Base-by-base conservation (phyloP, 176 grass and related monocot genomes). In the Lolium rigidum region DNA sequence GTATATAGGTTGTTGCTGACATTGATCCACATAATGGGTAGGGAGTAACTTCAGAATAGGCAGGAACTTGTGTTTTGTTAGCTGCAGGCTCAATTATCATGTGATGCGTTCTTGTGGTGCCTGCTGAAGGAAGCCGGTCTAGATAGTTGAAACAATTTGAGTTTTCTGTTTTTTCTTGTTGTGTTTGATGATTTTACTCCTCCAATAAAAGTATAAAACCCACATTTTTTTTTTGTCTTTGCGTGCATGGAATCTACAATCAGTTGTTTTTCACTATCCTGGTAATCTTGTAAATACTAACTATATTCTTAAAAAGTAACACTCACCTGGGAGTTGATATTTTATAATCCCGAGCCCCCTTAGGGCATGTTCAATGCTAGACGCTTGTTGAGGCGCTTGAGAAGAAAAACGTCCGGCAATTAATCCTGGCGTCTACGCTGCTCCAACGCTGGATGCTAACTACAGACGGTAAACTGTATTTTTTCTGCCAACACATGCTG, bases 101-200 rank as follows among this genome's bases (percentile, higher is more conserved):
- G 52, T 86, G 18, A 76, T 56, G 58, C 9, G 58, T 74, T 68
- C 6, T 25, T 76, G 48, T 81, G 67, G 76, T 80, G 2, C 66
- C 38, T 39, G 48, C 49, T 82, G 50, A 85, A 68, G 12, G 50
- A 61, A 56, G 15, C 16, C 2, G 9, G 10, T 66, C 9, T 51
- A 61, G n/a, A 20, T 70, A 15, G 41, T 46, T 62, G 5, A 70
- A 31, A 10, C 56, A 58, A 26, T 79, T 58, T 38, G 3, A 74
- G 18, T 57, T 47, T 66, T 50, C 47, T 74, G 5, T 84, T 37
- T 79, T 16, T 41, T 88, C 14, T 60, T 88, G 15, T 18, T 39
- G 58, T 52, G 13, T 70, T 65, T 65, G 31, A 52, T 67, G 9
- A 54, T 6, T 76, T 81, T 79, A 24, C 22, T 59, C 35, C 73